These are phyloP conservation scores for Penicillium manginii DNA, from an alignment of 495 filamentous ascomycete species.

Conservation along the genomic window DNA sequence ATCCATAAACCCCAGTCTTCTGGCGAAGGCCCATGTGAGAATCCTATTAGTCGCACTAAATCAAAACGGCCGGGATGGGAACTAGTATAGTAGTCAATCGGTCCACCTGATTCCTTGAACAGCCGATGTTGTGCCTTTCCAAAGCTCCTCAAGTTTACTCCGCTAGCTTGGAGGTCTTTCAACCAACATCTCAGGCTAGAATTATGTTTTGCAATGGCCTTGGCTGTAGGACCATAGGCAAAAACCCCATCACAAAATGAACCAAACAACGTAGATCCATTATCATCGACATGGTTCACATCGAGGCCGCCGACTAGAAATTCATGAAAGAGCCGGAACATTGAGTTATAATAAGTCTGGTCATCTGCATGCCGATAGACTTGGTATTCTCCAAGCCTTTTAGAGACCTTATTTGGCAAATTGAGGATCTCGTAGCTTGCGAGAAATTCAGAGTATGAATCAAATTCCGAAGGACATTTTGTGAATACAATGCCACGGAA, in stretches of 20 bases:
- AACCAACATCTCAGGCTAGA: not conserved
- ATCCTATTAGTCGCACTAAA: constrained; percentile 4
- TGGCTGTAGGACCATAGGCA: no score
- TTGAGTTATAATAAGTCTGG: no score
- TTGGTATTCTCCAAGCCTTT: not conserved
- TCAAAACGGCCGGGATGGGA: no score
- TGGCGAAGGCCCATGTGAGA: constrained; percentile 4
- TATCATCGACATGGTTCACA: not conserved
- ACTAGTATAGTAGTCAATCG: not conserved
- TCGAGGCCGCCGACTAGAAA: not conserved
- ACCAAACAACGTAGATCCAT: not conserved
- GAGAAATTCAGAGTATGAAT: not conserved
- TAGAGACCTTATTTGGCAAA: constrained; percentile 3
- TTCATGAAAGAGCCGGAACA: no score
- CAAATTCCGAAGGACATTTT: not conserved
- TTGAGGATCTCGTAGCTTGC: not conserved
- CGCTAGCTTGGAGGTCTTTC: not conserved
- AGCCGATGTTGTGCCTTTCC: not conserved
- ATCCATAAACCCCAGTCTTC: constrained; percentile 10
- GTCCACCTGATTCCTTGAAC: not conserved
- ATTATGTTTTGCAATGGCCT: not conserved
- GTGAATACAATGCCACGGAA: not conserved
- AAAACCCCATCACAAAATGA: constrained; percentile 1
- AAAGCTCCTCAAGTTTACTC: not conserved
- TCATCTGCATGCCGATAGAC: no score